A percentile compares a stretch with the other conserved stretches of the same genome.
Evolutionary conservation across 192 early-diverging fungal genomes (phyloP).

Genomic region (Dimargaris verticillata): DNA sequence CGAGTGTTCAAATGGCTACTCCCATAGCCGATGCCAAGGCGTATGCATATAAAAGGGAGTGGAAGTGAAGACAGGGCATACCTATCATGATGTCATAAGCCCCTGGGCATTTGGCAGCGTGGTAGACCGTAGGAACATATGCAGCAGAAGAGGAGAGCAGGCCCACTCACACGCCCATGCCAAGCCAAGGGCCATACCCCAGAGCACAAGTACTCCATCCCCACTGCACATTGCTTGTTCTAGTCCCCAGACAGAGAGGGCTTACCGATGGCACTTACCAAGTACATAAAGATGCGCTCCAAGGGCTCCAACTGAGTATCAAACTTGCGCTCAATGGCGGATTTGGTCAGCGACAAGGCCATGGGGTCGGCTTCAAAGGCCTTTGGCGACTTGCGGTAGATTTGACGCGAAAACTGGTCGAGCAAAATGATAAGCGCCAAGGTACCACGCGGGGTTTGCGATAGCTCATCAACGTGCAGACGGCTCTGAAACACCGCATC

Average conservation of each 20-base stretch:
- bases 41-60: too few species aligned
- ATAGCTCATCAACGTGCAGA: slow-evolving; percentile 20
- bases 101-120: too few species aligned
- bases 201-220: too few species aligned
- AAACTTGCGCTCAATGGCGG: slow-evolving; percentile 27
- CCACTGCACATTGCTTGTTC: too few species aligned
- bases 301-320: slow-evolving; percentile 31
- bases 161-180: too few species aligned
- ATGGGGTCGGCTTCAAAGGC: slow-evolving; percentile 36
- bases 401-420: slow-evolving; percentile 49
- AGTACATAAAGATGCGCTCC: slow-evolving; percentile 33
- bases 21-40: not conserved
- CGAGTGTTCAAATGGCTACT: slow-evolving; percentile 42
- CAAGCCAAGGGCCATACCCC: too few species aligned
- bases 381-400: slow-evolving; percentile 33
- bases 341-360: slow-evolving; percentile 31
- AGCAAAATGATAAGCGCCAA: slow-evolving; percentile 32
- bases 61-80: too few species aligned
- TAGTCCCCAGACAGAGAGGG: not conserved
- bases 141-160: too few species aligned
- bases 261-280: slow-evolving; percentile 12
- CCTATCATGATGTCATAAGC: too few species aligned
- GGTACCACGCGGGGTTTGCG: slow-evolving; percentile 23
- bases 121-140: too few species aligned
- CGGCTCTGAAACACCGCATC: slow-evolving; percentile 13